Conservation (phyloP, 2,329 filamentous ascomycete species). For the Colletotrichum horii region DNA sequence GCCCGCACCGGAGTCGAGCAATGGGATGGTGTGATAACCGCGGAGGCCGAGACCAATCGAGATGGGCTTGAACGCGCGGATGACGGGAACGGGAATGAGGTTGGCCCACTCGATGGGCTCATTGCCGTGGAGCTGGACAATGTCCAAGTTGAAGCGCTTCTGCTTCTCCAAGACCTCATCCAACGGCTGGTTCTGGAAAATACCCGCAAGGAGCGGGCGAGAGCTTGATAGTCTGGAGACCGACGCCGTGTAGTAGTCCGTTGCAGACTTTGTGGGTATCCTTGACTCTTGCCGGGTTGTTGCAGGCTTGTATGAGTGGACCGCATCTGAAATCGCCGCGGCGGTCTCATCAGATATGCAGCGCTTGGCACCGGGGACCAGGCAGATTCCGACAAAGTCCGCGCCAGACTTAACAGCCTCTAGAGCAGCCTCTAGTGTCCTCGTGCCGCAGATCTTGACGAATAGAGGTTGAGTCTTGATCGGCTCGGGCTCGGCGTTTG, state of each 20-base stretch:
- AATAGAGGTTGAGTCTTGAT: slow-evolving; percentile 57
- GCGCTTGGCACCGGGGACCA: slow-evolving; percentile 82
- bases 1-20: slow-evolving; percentile 87
- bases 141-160: slow-evolving; percentile 76
- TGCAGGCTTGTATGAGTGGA: slow-evolving; percentile 70
- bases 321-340: slow-evolving; percentile 76
- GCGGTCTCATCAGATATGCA: slow-evolving; percentile 81
- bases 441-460: slow-evolving; percentile 95
- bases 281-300: slow-evolving; percentile 28
- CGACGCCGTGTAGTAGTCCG: slow-evolving; percentile 76
- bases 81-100: slow-evolving; percentile 89
- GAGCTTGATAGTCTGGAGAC: slow-evolving; percentile 53
- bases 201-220: slow-evolving; percentile 83
- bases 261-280: slow-evolving; percentile 37
- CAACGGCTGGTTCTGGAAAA: slow-evolving; percentile 91
- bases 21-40: slow-evolving; percentile 82
- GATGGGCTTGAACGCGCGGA: slow-evolving; percentile 81
- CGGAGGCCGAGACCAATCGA: slow-evolving; percentile 74
- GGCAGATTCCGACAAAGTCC: slow-evolving; percentile 90
- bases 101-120: slow-evolving; percentile 93
- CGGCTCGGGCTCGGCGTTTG: slow-evolving; percentile 37
- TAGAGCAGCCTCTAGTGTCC: slow-evolving; percentile 79
- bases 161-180: slow-evolving; percentile 82
- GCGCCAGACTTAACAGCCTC: slow-evolving; percentile 86
- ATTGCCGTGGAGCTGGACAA: slow-evolving; percentile 90